These are phyloP conservation scores for Nakazawaea siamensis DNA, from an alignment of 805 yeast genomes.

Conservation along the genomic window DNA sequence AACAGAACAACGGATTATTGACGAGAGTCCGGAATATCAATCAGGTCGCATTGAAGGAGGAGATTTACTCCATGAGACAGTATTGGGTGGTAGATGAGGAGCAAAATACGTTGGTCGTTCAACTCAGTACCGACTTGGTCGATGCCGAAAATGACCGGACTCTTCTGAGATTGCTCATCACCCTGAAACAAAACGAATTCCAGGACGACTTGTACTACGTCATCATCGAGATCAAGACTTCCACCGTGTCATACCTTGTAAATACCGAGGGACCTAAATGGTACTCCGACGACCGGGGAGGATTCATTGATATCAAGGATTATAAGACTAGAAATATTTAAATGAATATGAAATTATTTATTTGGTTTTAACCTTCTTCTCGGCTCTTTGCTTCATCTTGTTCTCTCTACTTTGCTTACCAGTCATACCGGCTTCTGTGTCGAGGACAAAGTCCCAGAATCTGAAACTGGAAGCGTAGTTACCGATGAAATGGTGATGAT, in stretches of 20 bases:
- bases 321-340: conserved; percentile 2
- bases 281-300: too few relatives aligned
- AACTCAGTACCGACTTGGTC: background rate
- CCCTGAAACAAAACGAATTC: background rate
- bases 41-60: background rate
- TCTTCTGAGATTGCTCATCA: conserved; percentile 1
- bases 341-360: background rate
- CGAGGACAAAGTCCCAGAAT: conserved; percentile 86
- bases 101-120: background rate
- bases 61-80: background rate
- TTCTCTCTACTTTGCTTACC: conserved; percentile 70
- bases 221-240: background rate
- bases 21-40: background rate
- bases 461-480: conserved; percentile 92
- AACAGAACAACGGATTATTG: conserved; percentile 5
- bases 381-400: conserved; percentile 49
- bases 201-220: background rate
- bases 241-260: too few relatives aligned
- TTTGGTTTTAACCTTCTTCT: conserved; percentile 27
- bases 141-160: background rate
- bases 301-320: conserved; percentile 7
- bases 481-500: conserved; percentile 93
- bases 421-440: conserved; percentile 85
- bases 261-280: too few relatives aligned
- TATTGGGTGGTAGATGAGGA: conserved; percentile 4